Evolutionary conservation across 805 yeast genomes (phyloP).

Genomic region (Millerozyma miso): DNA sequence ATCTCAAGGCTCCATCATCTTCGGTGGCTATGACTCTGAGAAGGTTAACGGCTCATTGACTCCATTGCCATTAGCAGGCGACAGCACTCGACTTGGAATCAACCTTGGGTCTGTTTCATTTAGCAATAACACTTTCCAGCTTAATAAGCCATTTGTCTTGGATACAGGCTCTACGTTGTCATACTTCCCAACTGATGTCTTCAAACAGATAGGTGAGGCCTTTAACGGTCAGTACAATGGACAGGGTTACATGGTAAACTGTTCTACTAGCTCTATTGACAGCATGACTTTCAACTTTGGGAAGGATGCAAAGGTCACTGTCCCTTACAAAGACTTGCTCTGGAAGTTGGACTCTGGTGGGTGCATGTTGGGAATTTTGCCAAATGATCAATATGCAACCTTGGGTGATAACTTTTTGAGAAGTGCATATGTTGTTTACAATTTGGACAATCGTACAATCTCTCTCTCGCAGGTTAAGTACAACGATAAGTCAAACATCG

Average conservation of each 20-base stretch:
- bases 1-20: slow-evolving; percentile 5
- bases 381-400: slow-evolving; percentile 7
- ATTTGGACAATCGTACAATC: slow-evolving; percentile 20
- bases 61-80: not conserved
- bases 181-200: slow-evolving; percentile 34
- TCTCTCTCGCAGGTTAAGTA: slow-evolving; percentile 21
- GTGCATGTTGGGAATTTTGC: slow-evolving; percentile 18
- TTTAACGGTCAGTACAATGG: slow-evolving; percentile 15
- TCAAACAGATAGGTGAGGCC: slow-evolving; percentile 8
- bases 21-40: slow-evolving; percentile 11
- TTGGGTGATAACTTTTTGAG: slow-evolving; percentile 28
- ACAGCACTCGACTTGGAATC: not conserved
- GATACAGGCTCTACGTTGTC: slow-evolving; percentile 25
- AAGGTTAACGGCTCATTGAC: slow-evolving; percentile 8
- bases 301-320: slow-evolving; percentile 14
- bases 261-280: slow-evolving; percentile 30
- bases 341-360: not conserved
- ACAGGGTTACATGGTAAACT: slow-evolving; percentile 38
- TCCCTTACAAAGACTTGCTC: slow-evolving; percentile 12
- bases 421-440: slow-evolving; percentile 21
- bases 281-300: slow-evolving; percentile 35
- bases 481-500: slow-evolving; percentile 5
- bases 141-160: slow-evolving; percentile 12
- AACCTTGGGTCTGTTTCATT: not conserved
- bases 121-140: slow-evolving; percentile 5